These are phyloP conservation scores for Chamaecrista fasciculata DNA, from an alignment of 306 rosid genomes.

Conservation along the genomic window DNA sequence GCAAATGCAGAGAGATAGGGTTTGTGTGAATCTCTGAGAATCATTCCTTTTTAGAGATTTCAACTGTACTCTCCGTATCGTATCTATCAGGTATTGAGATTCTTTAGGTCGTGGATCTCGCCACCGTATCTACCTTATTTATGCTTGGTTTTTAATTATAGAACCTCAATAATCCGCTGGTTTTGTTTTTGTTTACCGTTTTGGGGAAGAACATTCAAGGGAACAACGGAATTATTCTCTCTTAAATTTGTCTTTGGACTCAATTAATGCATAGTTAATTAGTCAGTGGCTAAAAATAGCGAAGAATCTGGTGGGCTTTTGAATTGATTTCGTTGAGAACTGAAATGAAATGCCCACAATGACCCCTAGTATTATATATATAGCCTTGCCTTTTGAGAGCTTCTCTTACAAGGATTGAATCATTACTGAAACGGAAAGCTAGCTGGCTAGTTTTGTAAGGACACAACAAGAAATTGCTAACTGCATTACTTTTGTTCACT, in stretches of 20 bases:
- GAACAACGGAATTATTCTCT: too few species aligned
- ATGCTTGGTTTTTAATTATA: not conserved
- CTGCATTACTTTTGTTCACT: too few species aligned
- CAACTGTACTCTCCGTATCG: not conserved
- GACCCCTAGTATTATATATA: too few species aligned
- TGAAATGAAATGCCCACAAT: too few species aligned
- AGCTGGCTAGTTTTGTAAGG: not conserved
- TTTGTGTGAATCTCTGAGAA: too few species aligned
- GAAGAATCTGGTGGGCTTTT: not conserved
- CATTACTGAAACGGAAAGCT: not conserved
- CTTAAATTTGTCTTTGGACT: too few species aligned
- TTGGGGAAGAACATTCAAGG: constrained; percentile 28
- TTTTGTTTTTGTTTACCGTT: constrained; percentile 22
- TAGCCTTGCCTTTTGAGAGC: not conserved
- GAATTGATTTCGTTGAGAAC: too few species aligned
- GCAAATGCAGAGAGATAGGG: too few species aligned
- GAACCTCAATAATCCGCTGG: not conserved
- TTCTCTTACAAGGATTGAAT: not conserved
- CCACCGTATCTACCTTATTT: constrained; percentile 26
- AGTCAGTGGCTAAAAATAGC: not conserved
- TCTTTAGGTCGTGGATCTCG: constrained; percentile 45
- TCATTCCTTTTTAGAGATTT: constrained; percentile 13
- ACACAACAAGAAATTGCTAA: too few species aligned
- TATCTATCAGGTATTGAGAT: constrained; percentile 58
- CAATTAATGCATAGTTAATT: too few species aligned